phyloP scores from a whole-genome alignment of 768 basidiomycete genomes.

The Leccinum uliginosum region DNA sequence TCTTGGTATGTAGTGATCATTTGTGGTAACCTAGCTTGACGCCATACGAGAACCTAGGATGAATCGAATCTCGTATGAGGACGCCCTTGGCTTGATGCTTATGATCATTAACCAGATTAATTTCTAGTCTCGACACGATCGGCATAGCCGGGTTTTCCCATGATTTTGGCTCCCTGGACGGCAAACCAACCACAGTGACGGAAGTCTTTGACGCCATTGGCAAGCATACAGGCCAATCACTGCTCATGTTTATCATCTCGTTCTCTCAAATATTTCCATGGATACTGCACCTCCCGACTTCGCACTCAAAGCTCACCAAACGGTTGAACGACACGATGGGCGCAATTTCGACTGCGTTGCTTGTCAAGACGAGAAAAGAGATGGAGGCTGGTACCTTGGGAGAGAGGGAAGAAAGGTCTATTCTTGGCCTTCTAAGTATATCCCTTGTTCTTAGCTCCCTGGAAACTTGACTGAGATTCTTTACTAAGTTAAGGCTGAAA shows the following conservation, averaged over 20 bases:
- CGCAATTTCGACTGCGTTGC: conserved; percentile 31
- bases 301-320: conserved; percentile 18
- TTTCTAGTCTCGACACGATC: conserved; percentile 38
- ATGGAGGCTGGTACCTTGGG: conserved; percentile 26
- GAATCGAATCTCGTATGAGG: conserved; percentile 41
- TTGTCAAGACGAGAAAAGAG: conserved; percentile 32
- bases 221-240: conserved; percentile 4
- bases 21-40: background rate
- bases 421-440: conserved; percentile 37
- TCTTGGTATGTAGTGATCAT: conserved; percentile 33
- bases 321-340: conserved; percentile 29
- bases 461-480: background rate
- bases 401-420: conserved; percentile 32
- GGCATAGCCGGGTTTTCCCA: conserved; percentile 45
- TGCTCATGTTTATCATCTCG: conserved; percentile 14
- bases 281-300: conserved; percentile 30
- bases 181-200: conserved; percentile 27
- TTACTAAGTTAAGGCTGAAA: conserved; percentile 39
- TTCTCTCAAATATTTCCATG: conserved; percentile 29
- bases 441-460: background rate
- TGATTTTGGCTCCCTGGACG: conserved; percentile 40
- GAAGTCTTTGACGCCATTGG: conserved; percentile 24
- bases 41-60: conserved; percentile 27
- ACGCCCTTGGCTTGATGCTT: background rate
- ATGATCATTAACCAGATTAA: background rate